Evolutionary conservation across 768 basidiomycete genomes (phyloP), one percentile per base, ranked within the genome.

Genomic region (Pulveroboletus ravenelii): DNA sequence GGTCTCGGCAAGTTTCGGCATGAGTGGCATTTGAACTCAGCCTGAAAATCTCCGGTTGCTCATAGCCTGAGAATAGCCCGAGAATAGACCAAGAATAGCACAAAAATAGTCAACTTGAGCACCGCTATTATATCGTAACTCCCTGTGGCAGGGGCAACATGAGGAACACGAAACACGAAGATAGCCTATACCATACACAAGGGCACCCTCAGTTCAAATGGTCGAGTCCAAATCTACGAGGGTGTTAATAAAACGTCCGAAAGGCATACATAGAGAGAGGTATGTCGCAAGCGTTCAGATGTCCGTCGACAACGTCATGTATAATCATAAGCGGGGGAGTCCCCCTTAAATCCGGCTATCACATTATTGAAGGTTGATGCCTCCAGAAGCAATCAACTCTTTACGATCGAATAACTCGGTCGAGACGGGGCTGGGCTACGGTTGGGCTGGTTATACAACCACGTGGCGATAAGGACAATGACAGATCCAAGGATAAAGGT

Each of bases 391-490:
- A 34, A 40, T 58, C 49, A 57, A 3, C 48, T 59, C 45, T 68
- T 68, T 43, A 60, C 54, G 10, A 62, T 59, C 31, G 61, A 54
- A 56, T 68, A 70, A 32, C 58, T 53, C 10, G 60, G 36, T 36
- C 67, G 61, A 37, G 63, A 58, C 5, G 65, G 27, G 65, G 46
- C 69, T 62, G 48, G 72, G 65, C 37, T 74, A 20, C 66, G 68
- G 45, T 36, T 57, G 18, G 67, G 89, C 53, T 86, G 83, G 65
- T 94, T 95, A 73, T 96, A 98, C 52, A 94, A 73, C 84, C 88
- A 93, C 2, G 94, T 97, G 13, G 93, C 87, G 51, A 81, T 77
- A 37, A 97, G 80, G 41, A 97, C 95, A 58, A 90, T 78, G 32
- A 78, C 74, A 0, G 89, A 85, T 34, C 94, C 94, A 38, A 93